A percentile compares a stretch with the other conserved stretches of the same genome.
Conservation (phyloP, 148 eudicot genomes). For the Dysphania ambrosioides region DNA sequence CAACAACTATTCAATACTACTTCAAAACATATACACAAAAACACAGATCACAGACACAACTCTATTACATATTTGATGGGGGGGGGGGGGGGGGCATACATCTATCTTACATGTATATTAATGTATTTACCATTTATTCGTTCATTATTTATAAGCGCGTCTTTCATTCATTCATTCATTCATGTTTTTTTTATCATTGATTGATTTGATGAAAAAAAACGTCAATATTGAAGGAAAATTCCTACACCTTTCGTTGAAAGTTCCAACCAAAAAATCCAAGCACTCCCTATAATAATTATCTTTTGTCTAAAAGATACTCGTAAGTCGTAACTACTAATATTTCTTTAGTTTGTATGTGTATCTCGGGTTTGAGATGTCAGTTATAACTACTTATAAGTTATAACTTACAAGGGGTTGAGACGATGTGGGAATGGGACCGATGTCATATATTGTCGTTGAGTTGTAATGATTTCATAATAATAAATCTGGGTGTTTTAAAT, state of each 20-base stretch:
- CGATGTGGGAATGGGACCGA: not conserved
- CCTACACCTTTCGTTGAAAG: slow-evolving; percentile 41
- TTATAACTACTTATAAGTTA: too few species aligned
- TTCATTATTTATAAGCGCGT: slow-evolving; percentile 8
- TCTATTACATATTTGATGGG: too few species aligned
- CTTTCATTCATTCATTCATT: slow-evolving; percentile 7
- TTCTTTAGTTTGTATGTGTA: too few species aligned
- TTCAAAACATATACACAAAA: not conserved
- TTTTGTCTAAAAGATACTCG: slow-evolving; percentile 5
- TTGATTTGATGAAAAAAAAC: slow-evolving; percentile 20
- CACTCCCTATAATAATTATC: not conserved
- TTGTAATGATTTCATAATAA: not conserved
- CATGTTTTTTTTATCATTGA: not conserved
- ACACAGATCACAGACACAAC: not conserved
- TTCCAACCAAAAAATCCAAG: slow-evolving; percentile 17
- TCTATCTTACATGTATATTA: too few species aligned
- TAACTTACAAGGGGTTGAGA: too few species aligned
- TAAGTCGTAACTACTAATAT: too few species aligned
- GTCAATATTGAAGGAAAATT: slow-evolving; percentile 37
- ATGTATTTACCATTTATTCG: too few species aligned
- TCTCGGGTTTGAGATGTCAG: too few species aligned
- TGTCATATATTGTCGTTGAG: not conserved
- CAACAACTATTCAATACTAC: not conserved
- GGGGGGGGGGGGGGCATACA: too few species aligned
- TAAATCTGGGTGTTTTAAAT: slow-evolving; percentile 7